Evolutionary conservation across 495 filamentous ascomycete species (phyloP), one percentile per base, ranked within the genome.

Genomic region (Aspergillus baeticus): DNA sequence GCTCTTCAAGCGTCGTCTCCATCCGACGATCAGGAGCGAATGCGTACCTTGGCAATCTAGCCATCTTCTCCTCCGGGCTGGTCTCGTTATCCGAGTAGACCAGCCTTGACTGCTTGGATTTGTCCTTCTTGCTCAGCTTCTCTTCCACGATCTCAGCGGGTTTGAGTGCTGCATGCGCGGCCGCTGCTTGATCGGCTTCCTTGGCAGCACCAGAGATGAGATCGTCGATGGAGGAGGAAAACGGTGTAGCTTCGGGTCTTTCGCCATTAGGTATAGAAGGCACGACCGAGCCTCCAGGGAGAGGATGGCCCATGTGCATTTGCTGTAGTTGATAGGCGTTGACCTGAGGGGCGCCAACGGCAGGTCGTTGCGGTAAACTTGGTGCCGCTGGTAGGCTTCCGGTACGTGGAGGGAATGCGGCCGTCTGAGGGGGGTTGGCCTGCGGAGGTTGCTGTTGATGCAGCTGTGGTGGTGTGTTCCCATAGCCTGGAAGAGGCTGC

Each of bases 31-130:
- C 79, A 68, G 83, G 81, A 73, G 74, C 74, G 68, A 86, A 89
- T 64, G 85, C 84, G 76, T 93, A 96, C 74, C 84, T 85, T 46
- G 88, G 78, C 73, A 95, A 72, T 60, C 73, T 68, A 23, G 89
- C 85, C 89, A 93, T 91, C 72, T 84, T 90, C 77, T 96, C 91
- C 73, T 96, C 91, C 21, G 90, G 90, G 61, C 88, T 92, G 63
- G 83, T 76, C 42, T 89, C 87, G 41, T 87, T 83, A 66, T 92
- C 87, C 38, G 82, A 84, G 72, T 91, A 94, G 5, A 94, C 76
- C 81, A 96, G 82, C 65, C 85, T 84, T 54, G 79, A 73, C 36
- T 70, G 77, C 76, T 89, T 89, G 14, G 85, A 73, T 70, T 89
- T 89, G 38, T 88, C 85, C 65, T 81, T 79, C 74, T 87, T 88